Base-by-base conservation (phyloP, 176 grass and related monocot species). In the Phoenix dactylifera region DNA sequence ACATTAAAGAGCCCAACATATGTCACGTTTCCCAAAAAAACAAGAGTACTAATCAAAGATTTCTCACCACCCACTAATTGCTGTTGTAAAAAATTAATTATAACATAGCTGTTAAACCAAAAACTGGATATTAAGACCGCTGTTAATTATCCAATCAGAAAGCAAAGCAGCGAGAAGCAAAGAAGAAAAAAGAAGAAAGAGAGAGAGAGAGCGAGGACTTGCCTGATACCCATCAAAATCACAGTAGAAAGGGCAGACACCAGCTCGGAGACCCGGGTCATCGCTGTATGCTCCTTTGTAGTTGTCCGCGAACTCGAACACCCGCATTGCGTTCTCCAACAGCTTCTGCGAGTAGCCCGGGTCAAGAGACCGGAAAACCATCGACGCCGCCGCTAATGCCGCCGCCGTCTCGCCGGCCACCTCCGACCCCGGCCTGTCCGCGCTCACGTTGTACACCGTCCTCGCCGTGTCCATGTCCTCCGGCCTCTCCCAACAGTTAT, bases 211-310 rank as follows among this genome's bases (percentile, higher is more conserved):
- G 35, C 16, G 32, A 4, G 20, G 60, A 22, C 81, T 79, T 82
- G 82, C 91, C 80, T 95, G 91, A 54, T 90, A 95, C 0, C 91
- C 91, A 64, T 90, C 65, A 77, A 90, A 95, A 69, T 95, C 86
- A 55, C 91, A 95, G 65, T 95, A 95, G 77, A 87, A 95, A 3
- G 91, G 91, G 68, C 91, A 95, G 9, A 85, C 91, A 9, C 77
- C 80, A 5, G 77, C 80, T 58, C 70, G 82, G 68, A 95, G 80
- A 24, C 62, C 74, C 0, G 80, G 75, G 54, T 95, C 86, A 30
- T 95, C 91, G 60, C 91, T 95, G 66, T 90, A 95, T 0, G 91
- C 86, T 22, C 91, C 91, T 64, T 76, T 87, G 75, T 90, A 79
- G 24, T 57, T 75, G 83, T 95, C 86, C 0, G 91, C 91, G 73